These are phyloP conservation scores for Colletotrichum magnum DNA, from an alignment of 2,329 filamentous ascomycete genomes.

Conservation along the genomic window DNA sequence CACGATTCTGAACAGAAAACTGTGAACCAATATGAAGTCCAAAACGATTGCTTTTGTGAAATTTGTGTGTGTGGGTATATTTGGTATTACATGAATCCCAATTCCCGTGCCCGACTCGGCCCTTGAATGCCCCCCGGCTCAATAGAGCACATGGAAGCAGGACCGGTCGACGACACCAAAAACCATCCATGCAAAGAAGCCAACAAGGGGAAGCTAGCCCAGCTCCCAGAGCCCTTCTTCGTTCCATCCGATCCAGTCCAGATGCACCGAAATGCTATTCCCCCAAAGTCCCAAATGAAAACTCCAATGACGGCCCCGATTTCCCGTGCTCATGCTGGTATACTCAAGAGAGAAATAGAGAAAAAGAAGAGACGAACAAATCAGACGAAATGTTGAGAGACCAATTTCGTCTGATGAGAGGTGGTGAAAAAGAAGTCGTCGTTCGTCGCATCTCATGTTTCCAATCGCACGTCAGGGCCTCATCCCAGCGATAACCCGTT, in stretches of 20 bases:
- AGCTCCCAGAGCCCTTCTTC: conserved; percentile 48
- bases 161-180: conserved; percentile 4
- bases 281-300: conserved; percentile 29
- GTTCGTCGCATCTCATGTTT: conserved; percentile 39
- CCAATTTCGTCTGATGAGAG: conserved; percentile 12
- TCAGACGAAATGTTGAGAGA: conserved; percentile 9
- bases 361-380: neutral
- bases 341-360: conserved; percentile 9
- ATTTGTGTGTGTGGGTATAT: conserved; percentile 34
- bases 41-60: conserved; percentile 25
- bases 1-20: neutral
- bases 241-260: conserved; percentile 43
- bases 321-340: conserved; percentile 38
- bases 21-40: neutral
- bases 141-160: neutral
- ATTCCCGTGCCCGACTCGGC: conserved; percentile 26
- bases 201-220: conserved; percentile 46
- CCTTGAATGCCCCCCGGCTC: conserved; percentile 6
- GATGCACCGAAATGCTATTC: conserved; percentile 41
- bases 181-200: conserved; percentile 19
- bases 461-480: conserved; percentile 31
- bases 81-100: conserved; percentile 40
- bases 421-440: conserved; percentile 7
- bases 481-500: conserved; percentile 43
- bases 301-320: conserved; percentile 28